Evolutionary conservation across 2,329 filamentous ascomycete species (phyloP).

Genomic region (Seiridium cupressi): DNA sequence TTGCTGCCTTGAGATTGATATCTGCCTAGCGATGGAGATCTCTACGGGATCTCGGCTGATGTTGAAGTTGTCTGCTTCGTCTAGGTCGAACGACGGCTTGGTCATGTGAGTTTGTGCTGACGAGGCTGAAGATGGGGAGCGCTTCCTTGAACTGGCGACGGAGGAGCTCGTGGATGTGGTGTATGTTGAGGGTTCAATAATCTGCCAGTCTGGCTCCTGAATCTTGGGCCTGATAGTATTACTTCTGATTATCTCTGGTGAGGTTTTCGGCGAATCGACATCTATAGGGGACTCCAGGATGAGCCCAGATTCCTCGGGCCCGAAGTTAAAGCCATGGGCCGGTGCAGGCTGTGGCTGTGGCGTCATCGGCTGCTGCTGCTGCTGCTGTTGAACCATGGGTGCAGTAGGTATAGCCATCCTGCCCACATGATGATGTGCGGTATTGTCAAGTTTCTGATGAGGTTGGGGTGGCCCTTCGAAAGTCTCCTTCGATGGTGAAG

Average conservation of each 20-base stretch:
- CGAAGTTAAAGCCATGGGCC: slow-evolving; percentile 22
- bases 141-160: slow-evolving; percentile 26
- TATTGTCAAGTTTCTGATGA: slow-evolving; percentile 15
- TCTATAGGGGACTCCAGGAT: slow-evolving; percentile 40
- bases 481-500: slow-evolving; percentile 37
- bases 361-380: not conserved
- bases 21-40: slow-evolving; percentile 66
- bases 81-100: slow-evolving; percentile 30
- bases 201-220: slow-evolving; percentile 46
- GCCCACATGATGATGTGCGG: slow-evolving; percentile 18
- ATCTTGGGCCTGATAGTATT: slow-evolving; percentile 34
- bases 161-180: slow-evolving; percentile 28
- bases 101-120: slow-evolving; percentile 32
- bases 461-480: slow-evolving; percentile 26
- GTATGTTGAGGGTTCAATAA: slow-evolving; percentile 39
- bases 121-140: slow-evolving; percentile 28
- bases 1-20: slow-evolving; percentile 63
- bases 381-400: not conserved
- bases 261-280: not conserved
- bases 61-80: slow-evolving; percentile 32
- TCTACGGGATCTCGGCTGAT: slow-evolving; percentile 52
- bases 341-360: not conserved
- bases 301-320: slow-evolving; percentile 32
- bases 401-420: slow-evolving; percentile 19
- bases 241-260: slow-evolving; percentile 19